Conservation (phyloP, 2,329 filamentous ascomycete genomes). For the Claviceps sp. region DNA sequence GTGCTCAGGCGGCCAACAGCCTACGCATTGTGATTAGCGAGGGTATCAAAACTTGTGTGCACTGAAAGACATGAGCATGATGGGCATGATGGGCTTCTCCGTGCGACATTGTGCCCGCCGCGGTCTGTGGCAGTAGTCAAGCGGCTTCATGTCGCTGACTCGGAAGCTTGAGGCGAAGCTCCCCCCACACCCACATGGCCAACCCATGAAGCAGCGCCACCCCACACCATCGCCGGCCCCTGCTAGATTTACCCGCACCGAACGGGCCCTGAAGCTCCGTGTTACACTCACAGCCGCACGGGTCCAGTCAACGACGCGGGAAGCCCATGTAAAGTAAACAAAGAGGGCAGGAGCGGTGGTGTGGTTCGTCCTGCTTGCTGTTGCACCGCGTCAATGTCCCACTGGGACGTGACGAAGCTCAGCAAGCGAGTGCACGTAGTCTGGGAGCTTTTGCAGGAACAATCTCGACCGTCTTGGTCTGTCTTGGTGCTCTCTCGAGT, state of each 20-base stretch:
- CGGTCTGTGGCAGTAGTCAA: no score
- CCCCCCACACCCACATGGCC: not conserved
- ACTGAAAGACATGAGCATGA: no score
- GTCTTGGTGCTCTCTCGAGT: no score
- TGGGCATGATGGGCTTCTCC: no score
- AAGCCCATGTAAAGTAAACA: constrained; percentile 11
- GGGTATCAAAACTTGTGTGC: no score
- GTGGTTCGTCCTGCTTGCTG: not conserved
- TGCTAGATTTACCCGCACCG: no score
- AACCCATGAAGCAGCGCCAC: no score
- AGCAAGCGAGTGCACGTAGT: not conserved
- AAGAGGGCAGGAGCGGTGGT: not conserved
- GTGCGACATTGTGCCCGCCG: no score
- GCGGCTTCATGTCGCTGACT: no score
- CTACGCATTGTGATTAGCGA: constrained; percentile 31
- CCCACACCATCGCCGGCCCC: no score
- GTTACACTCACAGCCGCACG: not conserved
- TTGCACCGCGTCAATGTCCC: constrained; percentile 1
- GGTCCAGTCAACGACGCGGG: constrained; percentile 6
- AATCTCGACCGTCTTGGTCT: no score
- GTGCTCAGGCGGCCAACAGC: constrained; percentile 50
- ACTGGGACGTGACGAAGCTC: not conserved
- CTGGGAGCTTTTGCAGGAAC: no score
- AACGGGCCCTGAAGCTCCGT: not conserved
- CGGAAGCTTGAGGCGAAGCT: not conserved